Percentiles rank a stretch among this genome's conserved stretches.
phyloP scores from a whole-genome alignment of 2,329 filamentous ascomycete species.

The Lasiodiplodia citricola region DNA sequence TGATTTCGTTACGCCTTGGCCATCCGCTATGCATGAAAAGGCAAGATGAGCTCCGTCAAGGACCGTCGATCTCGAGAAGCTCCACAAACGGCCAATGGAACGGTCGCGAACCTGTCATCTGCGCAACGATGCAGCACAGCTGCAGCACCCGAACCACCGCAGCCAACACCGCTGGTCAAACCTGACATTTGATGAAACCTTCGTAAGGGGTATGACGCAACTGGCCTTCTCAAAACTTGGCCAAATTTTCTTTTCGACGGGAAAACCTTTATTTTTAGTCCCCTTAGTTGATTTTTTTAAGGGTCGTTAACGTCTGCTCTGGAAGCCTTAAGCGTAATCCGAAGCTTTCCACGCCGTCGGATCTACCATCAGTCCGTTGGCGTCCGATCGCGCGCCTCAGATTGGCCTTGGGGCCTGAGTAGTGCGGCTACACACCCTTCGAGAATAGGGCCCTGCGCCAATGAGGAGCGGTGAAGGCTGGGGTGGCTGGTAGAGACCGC shows the following conservation, averaged over 20 bases:
- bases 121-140: not conserved
- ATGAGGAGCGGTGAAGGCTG: not conserved
- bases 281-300: not conserved
- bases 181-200: not conserved
- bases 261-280: not conserved
- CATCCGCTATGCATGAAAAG: conserved; percentile 23
- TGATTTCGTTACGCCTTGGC: conserved; percentile 11
- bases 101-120: not conserved
- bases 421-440: not conserved
- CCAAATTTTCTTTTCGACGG: not conserved
- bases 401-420: not conserved
- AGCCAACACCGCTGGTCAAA: not conserved
- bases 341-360: not conserved
- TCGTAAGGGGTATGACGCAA: not conserved
- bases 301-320: not conserved
- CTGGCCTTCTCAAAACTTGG: not conserved
- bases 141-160: not conserved
- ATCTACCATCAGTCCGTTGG: not conserved
- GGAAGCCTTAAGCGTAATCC: not conserved
- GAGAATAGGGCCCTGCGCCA: not conserved
- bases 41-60: conserved; percentile 23
- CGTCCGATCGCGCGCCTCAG: not conserved
- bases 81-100: conserved; percentile 9
- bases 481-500: not conserved
- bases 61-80: conserved; percentile 12